These are phyloP conservation scores for Niveomyces coronatus DNA, from an alignment of 2,329 filamentous ascomycete species.

Conservation along the genomic window DNA sequence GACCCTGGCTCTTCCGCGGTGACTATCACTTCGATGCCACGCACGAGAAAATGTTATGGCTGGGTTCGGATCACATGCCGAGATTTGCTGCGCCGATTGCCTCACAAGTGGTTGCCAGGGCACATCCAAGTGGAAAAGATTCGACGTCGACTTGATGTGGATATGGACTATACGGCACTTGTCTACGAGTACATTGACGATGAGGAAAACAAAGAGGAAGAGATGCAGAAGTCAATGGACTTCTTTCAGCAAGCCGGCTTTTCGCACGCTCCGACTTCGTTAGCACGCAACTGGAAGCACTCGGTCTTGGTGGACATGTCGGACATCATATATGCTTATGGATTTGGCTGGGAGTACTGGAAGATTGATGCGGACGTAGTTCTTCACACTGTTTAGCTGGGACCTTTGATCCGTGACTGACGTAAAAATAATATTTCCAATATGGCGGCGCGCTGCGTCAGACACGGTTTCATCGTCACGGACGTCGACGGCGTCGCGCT, in stretches of 20 bases:
- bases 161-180: neutral
- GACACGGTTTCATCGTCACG: neutral
- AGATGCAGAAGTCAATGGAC: neutral
- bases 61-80: neutral
- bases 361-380: too few relatives aligned
- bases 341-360: neutral
- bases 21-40: neutral
- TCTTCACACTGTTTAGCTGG: too few relatives aligned
- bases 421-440: too few relatives aligned
- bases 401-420: too few relatives aligned
- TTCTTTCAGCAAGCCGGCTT: neutral
- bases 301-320: neutral
- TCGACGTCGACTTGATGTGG: neutral
- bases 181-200: constrained; percentile 1
- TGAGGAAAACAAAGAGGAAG: neutral
- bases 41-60: neutral
- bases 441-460: neutral
- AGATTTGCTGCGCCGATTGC: neutral
- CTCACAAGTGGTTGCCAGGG: neutral
- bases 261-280: neutral
- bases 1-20: neutral
- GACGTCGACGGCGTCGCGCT: neutral
- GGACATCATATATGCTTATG: neutral
- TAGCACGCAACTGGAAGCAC: neutral
- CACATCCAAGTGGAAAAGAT: neutral